Conservation (phyloP, 306 rosid species). For the Prosopis cineraria region DNA sequence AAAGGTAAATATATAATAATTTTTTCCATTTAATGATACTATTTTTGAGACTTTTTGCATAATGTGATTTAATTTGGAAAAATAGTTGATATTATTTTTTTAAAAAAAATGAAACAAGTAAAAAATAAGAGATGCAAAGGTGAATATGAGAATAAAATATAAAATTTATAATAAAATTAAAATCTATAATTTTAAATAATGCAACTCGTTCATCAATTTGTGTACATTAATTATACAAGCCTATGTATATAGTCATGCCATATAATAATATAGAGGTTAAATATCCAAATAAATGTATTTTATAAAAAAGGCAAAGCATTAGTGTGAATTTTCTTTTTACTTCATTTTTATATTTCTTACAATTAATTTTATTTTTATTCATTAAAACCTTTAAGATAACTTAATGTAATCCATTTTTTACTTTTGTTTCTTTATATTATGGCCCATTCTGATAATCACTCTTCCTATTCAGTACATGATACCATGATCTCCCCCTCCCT, state of each 20-base stretch:
- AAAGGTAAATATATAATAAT: too few relatives aligned
- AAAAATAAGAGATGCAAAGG: too few relatives aligned
- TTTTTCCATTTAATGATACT: too few relatives aligned
- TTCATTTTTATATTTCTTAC: background rate
- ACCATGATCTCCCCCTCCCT: too few relatives aligned
- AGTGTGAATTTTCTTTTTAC: background rate
- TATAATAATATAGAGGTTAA: background rate
- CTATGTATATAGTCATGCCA: background rate
- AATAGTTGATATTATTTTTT: too few relatives aligned
- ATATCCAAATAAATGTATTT: background rate
- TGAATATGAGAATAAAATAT: background rate
- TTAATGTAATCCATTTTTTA: background rate
- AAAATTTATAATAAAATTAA: too few relatives aligned
- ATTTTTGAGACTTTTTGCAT: too few relatives aligned
- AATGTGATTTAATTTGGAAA: background rate
- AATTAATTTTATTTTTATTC: background rate
- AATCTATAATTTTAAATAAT: too few relatives aligned
- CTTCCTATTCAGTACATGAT: too few relatives aligned
- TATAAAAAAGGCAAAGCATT: background rate
- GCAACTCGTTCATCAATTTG: background rate
- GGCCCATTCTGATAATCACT: background rate
- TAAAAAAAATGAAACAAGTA: background rate
- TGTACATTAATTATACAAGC: background rate
- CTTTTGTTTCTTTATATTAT: background rate
- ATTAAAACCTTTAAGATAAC: background rate